These are phyloP conservation scores for Guillardia theta DNA, from an alignment of 78 protist species.

Conservation along the genomic window DNA sequence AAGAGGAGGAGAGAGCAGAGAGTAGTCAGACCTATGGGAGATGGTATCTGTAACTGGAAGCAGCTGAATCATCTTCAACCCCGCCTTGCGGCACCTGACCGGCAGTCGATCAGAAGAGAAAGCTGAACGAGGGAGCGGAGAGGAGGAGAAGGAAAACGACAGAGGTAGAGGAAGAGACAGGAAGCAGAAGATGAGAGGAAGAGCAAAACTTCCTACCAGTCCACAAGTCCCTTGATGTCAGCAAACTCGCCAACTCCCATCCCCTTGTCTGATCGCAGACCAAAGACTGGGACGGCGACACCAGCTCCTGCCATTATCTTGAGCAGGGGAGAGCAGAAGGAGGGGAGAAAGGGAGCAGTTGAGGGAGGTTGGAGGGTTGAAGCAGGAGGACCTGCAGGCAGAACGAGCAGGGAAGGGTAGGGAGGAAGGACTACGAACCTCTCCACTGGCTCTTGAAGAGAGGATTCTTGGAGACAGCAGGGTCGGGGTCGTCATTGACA, in stretches of 20 bases:
- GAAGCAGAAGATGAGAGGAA: too few relatives aligned
- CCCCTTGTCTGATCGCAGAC: background rate
- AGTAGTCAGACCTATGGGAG: too few relatives aligned
- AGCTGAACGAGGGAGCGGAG: too few relatives aligned
- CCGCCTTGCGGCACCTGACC: background rate
- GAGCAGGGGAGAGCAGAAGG: too few relatives aligned
- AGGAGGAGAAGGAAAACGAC: too few relatives aligned
- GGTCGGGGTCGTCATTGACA: background rate
- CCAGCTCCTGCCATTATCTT: background rate
- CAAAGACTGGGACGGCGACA: slow-evolving; percentile 20
- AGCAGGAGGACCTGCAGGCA: too few relatives aligned
- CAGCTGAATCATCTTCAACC: slow-evolving; percentile 65
- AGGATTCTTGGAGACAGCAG: background rate
- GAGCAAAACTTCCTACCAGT: too few relatives aligned
- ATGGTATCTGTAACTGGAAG: slow-evolving; percentile 86
- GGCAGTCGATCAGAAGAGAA: background rate
- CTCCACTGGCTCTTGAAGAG: background rate
- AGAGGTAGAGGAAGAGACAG: too few relatives aligned
- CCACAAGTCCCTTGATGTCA: background rate
- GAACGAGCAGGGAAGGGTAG: background rate
- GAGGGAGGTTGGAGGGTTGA: too few relatives aligned
- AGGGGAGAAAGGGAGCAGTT: too few relatives aligned
- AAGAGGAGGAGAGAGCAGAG: too few relatives aligned
- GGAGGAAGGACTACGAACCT: background rate
- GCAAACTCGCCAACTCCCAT: slow-evolving; percentile 17